These are phyloP conservation scores for Pseudocercospora eumusae DNA, from an alignment of 2,329 filamentous ascomycete genomes.

Conservation along the genomic window DNA sequence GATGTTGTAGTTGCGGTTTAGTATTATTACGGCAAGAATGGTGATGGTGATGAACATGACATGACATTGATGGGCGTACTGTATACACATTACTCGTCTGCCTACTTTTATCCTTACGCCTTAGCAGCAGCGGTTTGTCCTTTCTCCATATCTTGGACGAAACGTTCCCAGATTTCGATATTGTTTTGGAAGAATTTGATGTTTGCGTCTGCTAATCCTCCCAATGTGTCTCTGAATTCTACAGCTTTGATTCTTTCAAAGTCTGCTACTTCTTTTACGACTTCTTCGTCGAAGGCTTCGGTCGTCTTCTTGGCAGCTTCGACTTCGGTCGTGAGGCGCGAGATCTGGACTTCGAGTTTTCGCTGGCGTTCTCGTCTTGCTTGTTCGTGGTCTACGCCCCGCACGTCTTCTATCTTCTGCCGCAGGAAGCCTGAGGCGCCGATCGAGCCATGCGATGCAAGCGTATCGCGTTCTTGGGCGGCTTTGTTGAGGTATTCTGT, in stretches of 20 bases:
- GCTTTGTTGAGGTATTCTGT: slow-evolving; percentile 95
- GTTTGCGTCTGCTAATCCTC: slow-evolving; percentile 79
- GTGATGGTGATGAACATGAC: not conserved
- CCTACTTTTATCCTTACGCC: slow-evolving; percentile 6
- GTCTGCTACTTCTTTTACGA: slow-evolving; percentile 86
- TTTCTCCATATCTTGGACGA: slow-evolving; percentile 72
- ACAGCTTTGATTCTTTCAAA: slow-evolving; percentile 96
- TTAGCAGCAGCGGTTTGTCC: slow-evolving; percentile 26
- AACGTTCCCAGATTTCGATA: slow-evolving; percentile 82
- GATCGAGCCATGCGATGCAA: slow-evolving; percentile 62
- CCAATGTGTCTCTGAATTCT: slow-evolving; percentile 83
- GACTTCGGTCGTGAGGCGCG: slow-evolving; percentile 85
- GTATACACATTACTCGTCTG: not conserved
- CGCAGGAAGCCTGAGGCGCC: slow-evolving; percentile 85
- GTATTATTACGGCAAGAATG: not conserved
- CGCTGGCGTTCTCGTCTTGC: slow-evolving; percentile 81
- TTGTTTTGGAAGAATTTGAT: slow-evolving; percentile 81
- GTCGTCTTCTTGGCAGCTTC: slow-evolving; percentile 83
- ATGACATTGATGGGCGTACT: not conserved
- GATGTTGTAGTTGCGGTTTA: not conserved
- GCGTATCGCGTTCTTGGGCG: slow-evolving; percentile 78
- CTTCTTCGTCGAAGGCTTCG: slow-evolving; percentile 94
- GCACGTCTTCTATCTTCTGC: slow-evolving; percentile 92
- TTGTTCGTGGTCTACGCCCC: slow-evolving; percentile 94
- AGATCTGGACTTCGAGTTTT: slow-evolving; percentile 88